phyloP scores from a whole-genome alignment of 768 basidiomycete genomes.

The Artomyces pyxidatus region DNA sequence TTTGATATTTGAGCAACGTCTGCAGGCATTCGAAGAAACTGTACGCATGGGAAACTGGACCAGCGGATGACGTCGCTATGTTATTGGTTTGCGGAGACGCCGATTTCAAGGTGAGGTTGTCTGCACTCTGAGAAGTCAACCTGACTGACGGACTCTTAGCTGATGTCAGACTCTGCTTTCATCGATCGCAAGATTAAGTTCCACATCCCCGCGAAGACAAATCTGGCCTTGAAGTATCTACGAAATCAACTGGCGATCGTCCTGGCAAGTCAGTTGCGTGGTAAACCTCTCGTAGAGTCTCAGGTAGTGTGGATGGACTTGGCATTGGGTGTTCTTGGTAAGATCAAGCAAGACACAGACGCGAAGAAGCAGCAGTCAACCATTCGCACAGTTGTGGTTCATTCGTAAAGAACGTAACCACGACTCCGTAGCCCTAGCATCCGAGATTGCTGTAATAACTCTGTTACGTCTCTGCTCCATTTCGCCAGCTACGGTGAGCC shows the following conservation, averaged over 20 bases:
- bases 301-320: conserved; percentile 71
- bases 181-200: conserved; percentile 86
- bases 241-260: conserved; percentile 53
- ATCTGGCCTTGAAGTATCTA: conserved; percentile 73
- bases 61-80: conserved; percentile 77
- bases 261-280: conserved; percentile 60
- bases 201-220: conserved; percentile 58
- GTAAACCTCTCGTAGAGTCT: conserved; percentile 45
- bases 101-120: conserved; percentile 67
- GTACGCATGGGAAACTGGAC: conserved; percentile 90
- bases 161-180: conserved; percentile 57
- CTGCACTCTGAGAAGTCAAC: not conserved
- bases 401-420: not conserved
- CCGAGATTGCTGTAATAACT: not conserved
- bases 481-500: no score
- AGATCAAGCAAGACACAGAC: conserved; percentile 25
- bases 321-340: conserved; percentile 54
- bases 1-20: not conserved
- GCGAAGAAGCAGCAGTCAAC: conserved; percentile 1
- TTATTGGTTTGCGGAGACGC: conserved; percentile 82
- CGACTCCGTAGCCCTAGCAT: not conserved
- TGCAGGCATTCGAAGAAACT: conserved; percentile 87
- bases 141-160: conserved; percentile 33
- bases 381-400: conserved; percentile 6
- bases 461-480: no score